Conservation (phyloP, 1,284 basidiomycete genomes). For the Apiotrichum montevideense region DNA sequence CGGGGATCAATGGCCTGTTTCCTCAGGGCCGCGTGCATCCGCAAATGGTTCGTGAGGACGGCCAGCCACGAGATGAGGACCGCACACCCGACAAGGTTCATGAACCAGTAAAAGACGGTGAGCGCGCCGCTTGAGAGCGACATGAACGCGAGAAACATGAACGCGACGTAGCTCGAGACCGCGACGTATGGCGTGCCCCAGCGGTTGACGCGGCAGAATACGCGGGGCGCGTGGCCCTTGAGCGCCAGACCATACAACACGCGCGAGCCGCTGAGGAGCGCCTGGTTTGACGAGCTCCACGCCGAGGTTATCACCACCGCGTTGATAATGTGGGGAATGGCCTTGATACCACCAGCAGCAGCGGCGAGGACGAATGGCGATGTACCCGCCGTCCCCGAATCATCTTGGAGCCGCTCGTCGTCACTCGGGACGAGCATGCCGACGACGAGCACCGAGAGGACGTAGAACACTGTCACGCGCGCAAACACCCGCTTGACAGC, state of each 20-base stretch:
- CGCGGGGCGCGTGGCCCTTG: slow-evolving; percentile 49
- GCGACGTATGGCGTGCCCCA: slow-evolving; percentile 44
- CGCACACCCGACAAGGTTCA: slow-evolving; percentile 24
- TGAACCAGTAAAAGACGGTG: slow-evolving; percentile 34
- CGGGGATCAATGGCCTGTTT: slow-evolving; percentile 13
- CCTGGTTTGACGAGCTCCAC: slow-evolving; percentile 20
- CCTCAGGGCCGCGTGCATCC: slow-evolving; percentile 12
- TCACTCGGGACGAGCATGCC: slow-evolving; percentile 58
- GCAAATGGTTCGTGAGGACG: slow-evolving; percentile 20
- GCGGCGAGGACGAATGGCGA: slow-evolving; percentile 65
- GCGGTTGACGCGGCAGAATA: slow-evolving; percentile 51
- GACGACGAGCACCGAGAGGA: slow-evolving; percentile 52
- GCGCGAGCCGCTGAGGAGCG: slow-evolving; percentile 27
- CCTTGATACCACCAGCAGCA: slow-evolving; percentile 60
- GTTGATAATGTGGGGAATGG: slow-evolving; percentile 49
- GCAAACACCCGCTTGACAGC: slow-evolving; percentile 19
- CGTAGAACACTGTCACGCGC: slow-evolving; percentile 53
- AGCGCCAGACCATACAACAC: slow-evolving; percentile 48
- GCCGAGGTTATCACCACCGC: slow-evolving; percentile 30
- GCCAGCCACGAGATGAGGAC: slow-evolving; percentile 30
- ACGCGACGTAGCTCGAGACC: slow-evolving; percentile 26
- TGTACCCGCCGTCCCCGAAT: slow-evolving; percentile 56
- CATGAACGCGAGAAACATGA: slow-evolving; percentile 44
- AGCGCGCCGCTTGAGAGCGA: slow-evolving; percentile 26
- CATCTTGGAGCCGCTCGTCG: slow-evolving; percentile 10